These are phyloP conservation scores for Candida chauliodis DNA, from an alignment of 805 yeast species.

Conservation along the genomic window DNA sequence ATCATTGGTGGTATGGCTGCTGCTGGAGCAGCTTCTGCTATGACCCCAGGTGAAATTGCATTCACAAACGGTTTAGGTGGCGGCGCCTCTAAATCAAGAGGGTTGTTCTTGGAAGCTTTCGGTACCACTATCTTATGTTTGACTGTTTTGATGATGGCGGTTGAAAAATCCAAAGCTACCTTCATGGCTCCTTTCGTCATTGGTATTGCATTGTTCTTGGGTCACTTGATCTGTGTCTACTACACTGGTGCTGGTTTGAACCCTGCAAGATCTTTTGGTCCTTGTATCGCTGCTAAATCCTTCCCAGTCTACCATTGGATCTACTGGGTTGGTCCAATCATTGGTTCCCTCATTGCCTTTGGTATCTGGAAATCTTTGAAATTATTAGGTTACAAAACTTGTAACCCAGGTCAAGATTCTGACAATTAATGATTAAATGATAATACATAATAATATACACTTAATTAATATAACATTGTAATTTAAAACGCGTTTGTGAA, in stretches of 20 bases:
- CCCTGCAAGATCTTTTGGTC: conserved; percentile 89
- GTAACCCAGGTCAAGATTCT: conserved; percentile 66
- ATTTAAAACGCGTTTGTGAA: too few species aligned
- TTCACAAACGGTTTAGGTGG: conserved; percentile 73
- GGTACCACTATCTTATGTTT: conserved; percentile 70
- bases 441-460: not conserved
- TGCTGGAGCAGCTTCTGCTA: conserved; percentile 81
- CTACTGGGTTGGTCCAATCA: conserved; percentile 85
- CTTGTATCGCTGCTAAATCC: conserved; percentile 63
- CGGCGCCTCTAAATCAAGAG: conserved; percentile 69
- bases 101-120: conserved; percentile 77
- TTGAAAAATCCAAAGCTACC: conserved; percentile 74
- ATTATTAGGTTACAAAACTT: conserved; percentile 56
- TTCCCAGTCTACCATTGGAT: conserved; percentile 90
- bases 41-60: conserved; percentile 76
- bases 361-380: conserved; percentile 66
- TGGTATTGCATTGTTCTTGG: conserved; percentile 78
- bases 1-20: conserved; percentile 87
- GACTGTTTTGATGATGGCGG: conserved; percentile 79
- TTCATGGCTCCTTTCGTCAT: conserved; percentile 78
- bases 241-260: conserved; percentile 90
- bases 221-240: conserved; percentile 75
- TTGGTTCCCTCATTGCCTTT: conserved; percentile 67
- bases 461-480: not conserved
- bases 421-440: conserved; percentile 21